These are phyloP conservation scores for Trichoderma guizhouense DNA, from an alignment of 2,329 filamentous ascomycete genomes.

Conservation along the genomic window DNA sequence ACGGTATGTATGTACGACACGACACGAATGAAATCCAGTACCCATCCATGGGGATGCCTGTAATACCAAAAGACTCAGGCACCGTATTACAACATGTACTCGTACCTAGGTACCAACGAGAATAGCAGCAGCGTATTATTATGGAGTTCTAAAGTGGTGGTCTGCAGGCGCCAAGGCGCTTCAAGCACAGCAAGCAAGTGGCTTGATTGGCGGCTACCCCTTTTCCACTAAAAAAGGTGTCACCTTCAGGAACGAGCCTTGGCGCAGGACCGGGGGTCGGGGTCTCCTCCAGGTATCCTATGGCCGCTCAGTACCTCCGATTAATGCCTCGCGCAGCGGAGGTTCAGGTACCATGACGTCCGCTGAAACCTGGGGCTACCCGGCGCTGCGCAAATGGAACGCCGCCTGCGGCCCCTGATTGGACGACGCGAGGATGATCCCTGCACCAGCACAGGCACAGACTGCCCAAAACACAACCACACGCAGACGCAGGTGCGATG, in stretches of 20 bases:
- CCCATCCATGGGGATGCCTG: not conserved
- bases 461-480: conserved; percentile 14
- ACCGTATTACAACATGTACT: not conserved
- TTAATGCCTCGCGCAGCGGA: not conserved
- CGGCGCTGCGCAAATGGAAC: conserved; percentile 11
- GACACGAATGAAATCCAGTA: not conserved
- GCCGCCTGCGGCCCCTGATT: conserved; percentile 10
- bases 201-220: conserved; percentile 18
- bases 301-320: not conserved
- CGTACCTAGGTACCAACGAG: not conserved
- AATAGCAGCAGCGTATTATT: not conserved
- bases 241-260: conserved; percentile 19
- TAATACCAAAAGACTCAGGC: not conserved
- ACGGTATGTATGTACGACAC: not conserved
- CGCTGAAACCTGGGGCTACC: conserved; percentile 17
- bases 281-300: not conserved
- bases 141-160: not conserved
- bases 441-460: not conserved
- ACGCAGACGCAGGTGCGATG: conserved; percentile 15
- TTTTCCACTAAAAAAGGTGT: conserved; percentile 17
- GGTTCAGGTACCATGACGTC: conserved; percentile 9
- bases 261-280: not conserved
- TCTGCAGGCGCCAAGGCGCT: conserved; percentile 7
- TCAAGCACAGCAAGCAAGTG: not conserved
- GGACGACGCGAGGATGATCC: conserved; percentile 12